Evolutionary conservation across 1,284 basidiomycete species (phyloP).

Genomic region (Melampsora americana): DNA sequence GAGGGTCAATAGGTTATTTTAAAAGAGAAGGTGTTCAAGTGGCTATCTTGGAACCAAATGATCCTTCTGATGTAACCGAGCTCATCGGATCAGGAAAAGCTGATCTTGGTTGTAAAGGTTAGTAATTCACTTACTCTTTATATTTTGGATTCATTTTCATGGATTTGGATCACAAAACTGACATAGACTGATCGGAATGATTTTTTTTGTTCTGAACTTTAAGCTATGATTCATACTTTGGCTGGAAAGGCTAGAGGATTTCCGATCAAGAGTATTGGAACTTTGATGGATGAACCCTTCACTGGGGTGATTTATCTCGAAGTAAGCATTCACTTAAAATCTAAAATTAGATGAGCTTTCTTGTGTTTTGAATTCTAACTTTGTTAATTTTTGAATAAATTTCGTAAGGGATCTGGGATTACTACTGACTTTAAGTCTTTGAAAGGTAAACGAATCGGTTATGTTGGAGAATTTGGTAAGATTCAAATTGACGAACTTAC

Average conservation of each 20-base stretch:
- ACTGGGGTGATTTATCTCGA: constrained; percentile 56
- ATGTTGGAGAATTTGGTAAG: constrained; percentile 57
- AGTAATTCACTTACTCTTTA: not conserved
- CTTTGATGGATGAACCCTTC: constrained; percentile 55
- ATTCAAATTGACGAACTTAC: constrained; percentile 55
- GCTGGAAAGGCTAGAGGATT: constrained; percentile 55
- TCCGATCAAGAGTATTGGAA: constrained; percentile 54
- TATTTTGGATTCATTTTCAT: too few species aligned
- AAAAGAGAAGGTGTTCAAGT: constrained; percentile 55
- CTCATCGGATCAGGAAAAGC: constrained; percentile 55
- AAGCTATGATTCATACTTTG: constrained; percentile 53
- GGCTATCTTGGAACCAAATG: constrained; percentile 55
- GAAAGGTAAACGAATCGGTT: constrained; percentile 55
- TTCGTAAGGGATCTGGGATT: constrained; percentile 52
- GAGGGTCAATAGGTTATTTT: constrained; percentile 50
- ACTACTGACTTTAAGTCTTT: constrained; percentile 54
- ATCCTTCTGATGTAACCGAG: constrained; percentile 55
- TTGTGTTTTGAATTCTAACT: not conserved
- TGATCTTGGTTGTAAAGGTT: constrained; percentile 55
- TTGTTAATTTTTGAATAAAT: not conserved
- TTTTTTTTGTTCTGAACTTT: too few species aligned
- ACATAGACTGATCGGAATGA: too few species aligned
- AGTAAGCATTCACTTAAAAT: constrained; percentile 43
- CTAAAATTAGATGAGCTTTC: too few species aligned
- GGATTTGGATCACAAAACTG: too few species aligned